phyloP scores from a whole-genome alignment of 306 rosid genomes.

The Castanea mollissima region DNA sequence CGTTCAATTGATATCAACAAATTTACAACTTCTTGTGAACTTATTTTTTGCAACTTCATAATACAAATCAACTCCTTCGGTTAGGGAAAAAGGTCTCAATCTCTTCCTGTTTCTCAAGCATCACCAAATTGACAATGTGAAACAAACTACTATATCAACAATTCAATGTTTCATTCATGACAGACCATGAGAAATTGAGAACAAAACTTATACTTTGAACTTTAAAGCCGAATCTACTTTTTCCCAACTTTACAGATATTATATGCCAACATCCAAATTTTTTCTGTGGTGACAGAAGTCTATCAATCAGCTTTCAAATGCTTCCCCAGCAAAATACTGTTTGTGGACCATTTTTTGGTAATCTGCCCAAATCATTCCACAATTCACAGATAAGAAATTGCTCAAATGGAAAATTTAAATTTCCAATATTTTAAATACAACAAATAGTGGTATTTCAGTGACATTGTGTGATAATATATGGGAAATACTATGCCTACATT shows the following conservation, averaged over 20 bases:
- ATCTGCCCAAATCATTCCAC: slow-evolving; percentile 42
- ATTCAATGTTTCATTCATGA: not conserved
- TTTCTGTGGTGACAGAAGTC: slow-evolving; percentile 1
- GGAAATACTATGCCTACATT: not conserved
- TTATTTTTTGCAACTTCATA: not conserved
- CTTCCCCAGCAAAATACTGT: slow-evolving; percentile 78
- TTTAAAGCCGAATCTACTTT: slow-evolving; percentile 2
- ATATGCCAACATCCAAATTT: slow-evolving; percentile 6
- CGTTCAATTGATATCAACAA: not conserved
- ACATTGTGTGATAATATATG: not conserved
- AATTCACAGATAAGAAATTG: not conserved
- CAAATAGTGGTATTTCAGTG: not conserved
- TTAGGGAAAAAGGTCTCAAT: not conserved
- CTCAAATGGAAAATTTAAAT: not conserved
- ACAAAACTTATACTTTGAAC: not conserved
- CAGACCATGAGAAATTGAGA: not conserved
- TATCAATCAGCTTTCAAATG: slow-evolving; percentile 59
- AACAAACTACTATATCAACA: not conserved
- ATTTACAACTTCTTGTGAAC: not conserved
- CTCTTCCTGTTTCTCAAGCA: not conserved
- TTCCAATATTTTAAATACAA: not conserved
- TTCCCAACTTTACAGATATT: slow-evolving; percentile 33
- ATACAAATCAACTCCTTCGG: not conserved
- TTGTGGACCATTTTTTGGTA: slow-evolving; percentile 83
- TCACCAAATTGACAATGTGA: not conserved